Conservation (phyloP, 352 stramenopile species). For the Phytopythium ostracodes region DNA sequence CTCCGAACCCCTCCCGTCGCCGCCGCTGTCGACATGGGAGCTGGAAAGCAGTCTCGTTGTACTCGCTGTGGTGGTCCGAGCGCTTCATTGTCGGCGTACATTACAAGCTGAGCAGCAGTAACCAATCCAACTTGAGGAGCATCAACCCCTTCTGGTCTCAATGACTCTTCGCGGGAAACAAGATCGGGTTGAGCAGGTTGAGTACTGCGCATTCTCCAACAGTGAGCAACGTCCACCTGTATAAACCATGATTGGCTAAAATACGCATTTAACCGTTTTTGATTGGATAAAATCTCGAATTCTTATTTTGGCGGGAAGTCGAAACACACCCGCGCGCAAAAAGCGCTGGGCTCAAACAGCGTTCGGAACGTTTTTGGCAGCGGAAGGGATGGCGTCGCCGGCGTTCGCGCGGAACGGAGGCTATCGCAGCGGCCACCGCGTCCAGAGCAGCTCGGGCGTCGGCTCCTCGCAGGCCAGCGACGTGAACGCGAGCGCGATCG, state of each 20-base stretch:
- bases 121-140: too few relatives aligned
- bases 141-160: too few relatives aligned
- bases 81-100: neutral
- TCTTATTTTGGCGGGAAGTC: slow-evolving; percentile 6
- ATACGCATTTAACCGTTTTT: neutral
- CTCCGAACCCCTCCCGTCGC: neutral
- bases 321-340: neutral
- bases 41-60: neutral
- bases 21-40: neutral
- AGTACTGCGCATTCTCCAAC: too few relatives aligned
- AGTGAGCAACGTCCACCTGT: too few relatives aligned
- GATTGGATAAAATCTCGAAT: neutral
- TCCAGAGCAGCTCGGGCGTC: slow-evolving; percentile 4
- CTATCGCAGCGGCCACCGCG: slow-evolving; percentile 5
- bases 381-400: slow-evolving; percentile 7
- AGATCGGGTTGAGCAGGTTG: too few relatives aligned
- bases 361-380: neutral
- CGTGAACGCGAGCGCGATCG: slow-evolving; percentile 4
- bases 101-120: too few relatives aligned
- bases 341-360: neutral
- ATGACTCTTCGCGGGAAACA: too few relatives aligned
- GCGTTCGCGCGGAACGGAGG: slow-evolving; percentile 7
- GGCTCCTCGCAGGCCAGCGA: slow-evolving; percentile 6
- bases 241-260: neutral
- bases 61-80: neutral